Evolutionary conservation across 2,329 filamentous ascomycete genomes (phyloP).

Genomic region (Fusarium sp.): DNA sequence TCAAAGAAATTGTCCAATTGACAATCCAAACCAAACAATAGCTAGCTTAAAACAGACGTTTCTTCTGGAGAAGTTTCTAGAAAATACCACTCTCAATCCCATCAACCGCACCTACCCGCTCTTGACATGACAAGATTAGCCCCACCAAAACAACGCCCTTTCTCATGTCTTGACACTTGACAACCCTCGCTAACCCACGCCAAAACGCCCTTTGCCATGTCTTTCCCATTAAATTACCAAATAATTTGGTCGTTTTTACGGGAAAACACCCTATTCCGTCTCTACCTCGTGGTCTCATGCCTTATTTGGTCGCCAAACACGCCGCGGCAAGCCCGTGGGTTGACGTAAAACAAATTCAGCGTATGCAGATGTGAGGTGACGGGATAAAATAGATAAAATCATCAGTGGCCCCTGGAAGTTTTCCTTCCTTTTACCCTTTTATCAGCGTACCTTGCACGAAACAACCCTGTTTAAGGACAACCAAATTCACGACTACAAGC

Average conservation of each 20-base stretch:
- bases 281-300: slow-evolving; percentile 3
- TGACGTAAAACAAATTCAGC: slow-evolving; percentile 38
- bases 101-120: neutral
- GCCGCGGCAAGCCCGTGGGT: slow-evolving; percentile 1
- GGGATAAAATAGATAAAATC: slow-evolving; percentile 10
- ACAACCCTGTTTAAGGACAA: neutral
- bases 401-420: slow-evolving; percentile 5
- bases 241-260: slow-evolving; percentile 33
- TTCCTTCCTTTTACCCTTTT: slow-evolving; percentile 1
- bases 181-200: slow-evolving; percentile 24
- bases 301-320: neutral
- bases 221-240: slow-evolving; percentile 34
- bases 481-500: neutral
- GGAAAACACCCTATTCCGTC: slow-evolving; percentile 6
- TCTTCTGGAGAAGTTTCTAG: neutral
- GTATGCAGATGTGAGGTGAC: slow-evolving; percentile 12
- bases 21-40: slow-evolving; percentile 2
- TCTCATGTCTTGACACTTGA: slow-evolving; percentile 29
- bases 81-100: too few species aligned
- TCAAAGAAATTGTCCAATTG: too few species aligned
- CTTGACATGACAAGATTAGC: slow-evolving; percentile 31
- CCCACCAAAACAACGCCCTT: slow-evolving; percentile 32
- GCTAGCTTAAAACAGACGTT: neutral
- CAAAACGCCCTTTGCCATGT: slow-evolving; percentile 35
- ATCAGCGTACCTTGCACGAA: neutral